Evolutionary conservation across 768 basidiomycete species (phyloP).

Genomic region (Termitomyces sp.): DNA sequence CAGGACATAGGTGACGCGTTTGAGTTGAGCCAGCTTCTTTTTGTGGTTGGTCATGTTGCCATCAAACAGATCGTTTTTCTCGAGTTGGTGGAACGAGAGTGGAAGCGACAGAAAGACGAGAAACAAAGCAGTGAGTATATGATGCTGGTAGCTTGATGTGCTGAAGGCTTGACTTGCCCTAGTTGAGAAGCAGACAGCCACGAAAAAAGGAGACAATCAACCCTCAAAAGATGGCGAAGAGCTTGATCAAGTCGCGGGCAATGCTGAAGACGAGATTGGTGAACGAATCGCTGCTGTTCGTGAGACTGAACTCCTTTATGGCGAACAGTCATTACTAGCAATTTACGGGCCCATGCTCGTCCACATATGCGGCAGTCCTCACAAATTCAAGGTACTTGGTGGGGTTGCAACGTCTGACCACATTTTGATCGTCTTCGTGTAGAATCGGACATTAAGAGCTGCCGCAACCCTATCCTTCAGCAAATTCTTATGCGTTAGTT

Average conservation of each 20-base stretch:
- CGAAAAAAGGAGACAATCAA: conserved; percentile 23
- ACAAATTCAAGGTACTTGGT: conserved; percentile 74
- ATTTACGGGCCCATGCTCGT: conserved; percentile 88
- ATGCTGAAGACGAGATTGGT: conserved; percentile 97
- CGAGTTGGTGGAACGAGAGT: conserved; percentile 91
- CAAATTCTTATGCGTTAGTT: conserved; percentile 95
- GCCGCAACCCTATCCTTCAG: conserved; percentile 86
- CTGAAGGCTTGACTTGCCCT: background rate
- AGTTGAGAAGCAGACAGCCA: conserved; percentile 58
- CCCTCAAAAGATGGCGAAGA: conserved; percentile 57
- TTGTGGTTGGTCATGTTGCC: conserved; percentile 93
- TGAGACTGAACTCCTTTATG: conserved; percentile 85
- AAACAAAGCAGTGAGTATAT: conserved; percentile 59
- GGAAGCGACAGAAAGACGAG: conserved; percentile 95
- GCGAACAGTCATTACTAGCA: conserved; percentile 72
- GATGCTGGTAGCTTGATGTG: background rate
- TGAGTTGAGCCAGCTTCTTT: conserved; percentile 87
- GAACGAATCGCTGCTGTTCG: conserved; percentile 81
- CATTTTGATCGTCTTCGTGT: conserved; percentile 1
- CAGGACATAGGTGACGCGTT: conserved; percentile 78
- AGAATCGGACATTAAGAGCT: conserved; percentile 85
- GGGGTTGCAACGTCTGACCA: background rate
- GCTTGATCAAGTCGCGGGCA: conserved; percentile 94
- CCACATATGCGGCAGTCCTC: conserved; percentile 85
- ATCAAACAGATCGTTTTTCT: conserved; percentile 97